Evolutionary conservation across 164 flowering plant genomes (phyloP).

Genomic region (grape (Vitis vinifera)): ASM3070453v1 NC_081818.1:1386501-1387000

Average conservation of each 20-base stretch:
- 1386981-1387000: conserved; percentile 95
- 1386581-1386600: not conserved
- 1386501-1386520: not conserved
- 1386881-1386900: conserved; percentile 98
- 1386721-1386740: no score
- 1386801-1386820: not conserved
- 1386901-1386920: conserved; percentile 96
- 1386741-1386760: no score
- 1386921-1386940: conserved; percentile 97
- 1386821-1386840: conserved; percentile 56
- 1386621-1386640: not conserved
- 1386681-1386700: no score
- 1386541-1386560: not conserved
- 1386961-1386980: conserved; percentile 97
- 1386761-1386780: no score
- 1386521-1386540: not conserved
- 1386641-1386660: not conserved
- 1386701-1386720: no score
- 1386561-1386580: not conserved
- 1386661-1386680: not conserved
- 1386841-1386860: conserved; percentile 85
- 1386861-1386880: conserved; percentile 88
- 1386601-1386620: not conserved
- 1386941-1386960: conserved; percentile 94
- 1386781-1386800: not conserved